Base-by-base conservation (phyloP, 208 protist species). In the Naegleria lovaniensis region DNA sequence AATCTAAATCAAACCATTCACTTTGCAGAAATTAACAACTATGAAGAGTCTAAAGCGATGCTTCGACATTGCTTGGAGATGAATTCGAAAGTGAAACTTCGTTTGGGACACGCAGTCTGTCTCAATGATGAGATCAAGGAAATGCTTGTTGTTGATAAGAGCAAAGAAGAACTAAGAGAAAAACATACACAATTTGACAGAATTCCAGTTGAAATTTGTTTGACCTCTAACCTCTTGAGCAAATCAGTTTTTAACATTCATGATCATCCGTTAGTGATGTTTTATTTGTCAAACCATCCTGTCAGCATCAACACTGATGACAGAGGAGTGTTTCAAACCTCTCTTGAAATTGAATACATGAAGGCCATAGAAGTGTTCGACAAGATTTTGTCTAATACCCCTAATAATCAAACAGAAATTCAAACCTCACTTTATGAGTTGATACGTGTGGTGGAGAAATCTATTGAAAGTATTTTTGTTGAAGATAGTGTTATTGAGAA, bases 161-260 rank as follows among this genome's bases (percentile, higher is more conserved):
- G 43, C 43, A 48, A 48, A 48, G 7, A 48, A 48, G 43, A 48
- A 7, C 43, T 48, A 1, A 40, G 3, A 0, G 41, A 41, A n/a
- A n/a, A 39, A 41, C 51, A 88, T 41, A 88, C 89, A 1, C 93
- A 94, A 38, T 93, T 96, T 83, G 29, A 48, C 9, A 76, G 76
- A 40, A 93, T 93, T n/a, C 90, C 92, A 15, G 94, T 97, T 79
- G 96, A 97, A 92, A 90, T 97, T 85, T 97, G 96, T 93, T 90
- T 97, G 58, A 96, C 94, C 16, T 96, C 95, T 91, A 97, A 97
- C 90, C 48, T 96, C 39, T 84, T 96, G 41, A 96, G 95, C 25
- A 91, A 67, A 40, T 38, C 40, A 7, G 13, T 33, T 0, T 5
- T 29, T 29, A 25, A 59, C 6, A 19, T 55, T 4, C 15, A 84